phyloP scores from a whole-genome alignment of 805 yeast genomes.

The Hemisphaericaspora nanyangensis region DNA sequence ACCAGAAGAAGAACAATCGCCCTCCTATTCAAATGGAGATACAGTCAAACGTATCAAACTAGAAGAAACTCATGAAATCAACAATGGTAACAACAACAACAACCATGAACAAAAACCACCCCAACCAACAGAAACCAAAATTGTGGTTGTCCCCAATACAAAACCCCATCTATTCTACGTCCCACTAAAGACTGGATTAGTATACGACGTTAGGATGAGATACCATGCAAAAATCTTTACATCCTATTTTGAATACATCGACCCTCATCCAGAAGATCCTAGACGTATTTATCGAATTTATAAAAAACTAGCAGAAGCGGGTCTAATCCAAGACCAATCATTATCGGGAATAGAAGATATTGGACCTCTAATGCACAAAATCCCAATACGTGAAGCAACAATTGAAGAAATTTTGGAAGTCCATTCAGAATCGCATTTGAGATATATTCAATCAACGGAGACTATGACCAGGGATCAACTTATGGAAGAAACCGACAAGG shows the following conservation, averaged over 20 bases:
- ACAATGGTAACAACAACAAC: background rate
- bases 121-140: slow-evolving; percentile 4
- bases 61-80: slow-evolving; percentile 6
- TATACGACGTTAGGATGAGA: slow-evolving; percentile 96
- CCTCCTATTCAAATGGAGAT: background rate
- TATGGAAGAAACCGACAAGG: slow-evolving; percentile 78
- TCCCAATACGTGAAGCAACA: slow-evolving; percentile 87
- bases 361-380: slow-evolving; percentile 82
- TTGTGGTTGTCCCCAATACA: slow-evolving; percentile 51
- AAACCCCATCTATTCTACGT: slow-evolving; percentile 67
- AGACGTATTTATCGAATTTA: slow-evolving; percentile 91
- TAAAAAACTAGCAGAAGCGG: slow-evolving; percentile 91
- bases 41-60: slow-evolving; percentile 5
- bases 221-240: slow-evolving; percentile 94
- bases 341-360: slow-evolving; percentile 69
- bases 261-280: slow-evolving; percentile 99
- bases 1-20: background rate
- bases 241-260: slow-evolving; percentile 88
- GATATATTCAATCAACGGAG: slow-evolving; percentile 70
- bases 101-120: background rate
- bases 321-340: slow-evolving; percentile 76
- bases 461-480: slow-evolving; percentile 74
- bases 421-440: slow-evolving; percentile 77
- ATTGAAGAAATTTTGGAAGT: slow-evolving; percentile 82
- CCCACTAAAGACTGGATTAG: slow-evolving; percentile 85